Evolutionary conservation across 306 rosid genomes (phyloP).

Genomic region (Lathyrus tuberosus): DNA sequence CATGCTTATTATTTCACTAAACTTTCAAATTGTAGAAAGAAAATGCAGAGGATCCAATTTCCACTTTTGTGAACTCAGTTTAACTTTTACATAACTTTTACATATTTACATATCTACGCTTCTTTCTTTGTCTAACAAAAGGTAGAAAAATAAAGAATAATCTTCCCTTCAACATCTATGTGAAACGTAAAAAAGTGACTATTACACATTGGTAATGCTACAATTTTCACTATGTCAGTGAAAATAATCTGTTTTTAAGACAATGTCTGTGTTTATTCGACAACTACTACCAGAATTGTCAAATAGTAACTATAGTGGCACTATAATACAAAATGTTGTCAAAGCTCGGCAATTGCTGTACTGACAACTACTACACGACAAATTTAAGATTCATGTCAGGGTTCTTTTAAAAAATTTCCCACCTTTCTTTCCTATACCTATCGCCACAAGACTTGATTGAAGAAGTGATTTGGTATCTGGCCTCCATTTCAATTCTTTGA

Average conservation of each 20-base stretch:
- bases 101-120: slow-evolving; percentile 45
- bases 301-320: background rate
- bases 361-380: slow-evolving; percentile 18
- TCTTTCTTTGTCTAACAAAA: slow-evolving; percentile 34
- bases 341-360: background rate
- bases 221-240: slow-evolving; percentile 46
- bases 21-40: slow-evolving; percentile 6
- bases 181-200: slow-evolving; percentile 39
- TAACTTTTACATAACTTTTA: no score
- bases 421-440: slow-evolving; percentile 82
- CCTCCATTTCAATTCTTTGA: slow-evolving; percentile 86
- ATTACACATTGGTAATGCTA: slow-evolving; percentile 40
- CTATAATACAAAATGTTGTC: background rate
- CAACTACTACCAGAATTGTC: background rate
- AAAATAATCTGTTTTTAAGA: slow-evolving; percentile 37
- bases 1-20: slow-evolving; percentile 25
- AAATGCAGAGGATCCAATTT: slow-evolving; percentile 36
- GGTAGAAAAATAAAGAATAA: slow-evolving; percentile 34
- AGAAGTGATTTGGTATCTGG: slow-evolving; percentile 85
- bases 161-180: slow-evolving; percentile 44
- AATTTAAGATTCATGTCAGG: slow-evolving; percentile 40
- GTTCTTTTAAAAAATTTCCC: slow-evolving; percentile 78
- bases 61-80: slow-evolving; percentile 36
- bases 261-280: slow-evolving; percentile 36
- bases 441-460: slow-evolving; percentile 59